phyloP scores from a whole-genome alignment of 2,329 filamentous ascomycete genomes.

The Beauveria medogensis region DNA sequence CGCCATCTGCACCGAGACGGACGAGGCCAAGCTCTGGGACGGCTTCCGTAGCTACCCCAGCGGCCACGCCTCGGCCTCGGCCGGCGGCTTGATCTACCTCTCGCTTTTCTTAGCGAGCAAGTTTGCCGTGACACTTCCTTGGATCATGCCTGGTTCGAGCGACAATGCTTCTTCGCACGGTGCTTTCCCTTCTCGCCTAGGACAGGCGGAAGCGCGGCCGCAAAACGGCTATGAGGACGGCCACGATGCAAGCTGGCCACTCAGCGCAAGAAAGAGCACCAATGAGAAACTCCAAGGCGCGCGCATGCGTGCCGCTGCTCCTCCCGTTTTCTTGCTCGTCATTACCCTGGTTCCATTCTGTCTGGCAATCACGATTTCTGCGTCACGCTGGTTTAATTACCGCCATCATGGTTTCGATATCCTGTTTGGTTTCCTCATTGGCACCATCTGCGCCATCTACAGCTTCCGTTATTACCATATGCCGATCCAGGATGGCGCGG shows the following conservation, averaged over 20 bases:
- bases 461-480: conserved; percentile 82
- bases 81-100: conserved; percentile 75
- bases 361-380: conserved; percentile 70
- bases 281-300: conserved; percentile 28
- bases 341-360: conserved; percentile 64
- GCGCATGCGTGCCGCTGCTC: conserved; percentile 69
- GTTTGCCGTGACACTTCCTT: conserved; percentile 66
- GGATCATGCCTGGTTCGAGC: conserved; percentile 45
- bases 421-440: conserved; percentile 74
- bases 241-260: conserved; percentile 18
- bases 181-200: conserved; percentile 63
- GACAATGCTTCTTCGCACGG: conserved; percentile 43
- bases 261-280: conserved; percentile 20
- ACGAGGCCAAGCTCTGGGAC: conserved; percentile 57
- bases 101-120: conserved; percentile 82
- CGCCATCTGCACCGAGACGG: conserved; percentile 63
- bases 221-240: conserved; percentile 28
- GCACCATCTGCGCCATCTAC: conserved; percentile 61
- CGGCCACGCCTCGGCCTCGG: conserved; percentile 56
- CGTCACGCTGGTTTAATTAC: conserved; percentile 80
- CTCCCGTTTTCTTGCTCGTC: conserved; percentile 69
- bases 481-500: conserved; percentile 63
- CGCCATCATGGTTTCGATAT: conserved; percentile 92
- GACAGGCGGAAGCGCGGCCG: conserved; percentile 29
- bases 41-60: conserved; percentile 71